phyloP scores from a whole-genome alignment of 805 yeast species.

The Jamesozyma gamospora region DNA sequence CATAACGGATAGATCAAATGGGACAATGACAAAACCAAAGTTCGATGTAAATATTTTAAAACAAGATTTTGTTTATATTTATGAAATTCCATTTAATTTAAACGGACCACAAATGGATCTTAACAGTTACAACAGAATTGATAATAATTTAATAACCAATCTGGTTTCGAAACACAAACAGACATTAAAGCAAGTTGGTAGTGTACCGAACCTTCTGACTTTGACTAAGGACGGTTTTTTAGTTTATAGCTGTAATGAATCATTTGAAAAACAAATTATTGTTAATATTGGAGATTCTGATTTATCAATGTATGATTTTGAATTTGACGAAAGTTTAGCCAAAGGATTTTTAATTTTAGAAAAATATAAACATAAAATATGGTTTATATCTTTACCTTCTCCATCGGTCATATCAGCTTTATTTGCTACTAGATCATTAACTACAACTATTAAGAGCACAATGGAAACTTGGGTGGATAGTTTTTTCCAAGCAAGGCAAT shows the following conservation, averaged over 20 bases:
- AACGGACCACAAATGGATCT: slow-evolving; percentile 22
- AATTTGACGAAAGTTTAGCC: slow-evolving; percentile 49
- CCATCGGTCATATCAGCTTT: neutral
- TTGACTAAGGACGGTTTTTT: slow-evolving; percentile 16
- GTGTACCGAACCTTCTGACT: slow-evolving; percentile 11
- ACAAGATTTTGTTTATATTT: slow-evolving; percentile 20
- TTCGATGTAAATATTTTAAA: slow-evolving; percentile 11
- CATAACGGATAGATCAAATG: no score
- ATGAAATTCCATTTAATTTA: slow-evolving; percentile 19
- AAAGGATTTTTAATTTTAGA: slow-evolving; percentile 60
- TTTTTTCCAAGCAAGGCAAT: slow-evolving; percentile 52
- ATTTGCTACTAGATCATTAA: slow-evolving; percentile 4
- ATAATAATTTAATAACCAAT: slow-evolving; percentile 18
- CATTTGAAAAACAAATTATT: slow-evolving; percentile 6
- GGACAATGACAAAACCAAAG: neutral
- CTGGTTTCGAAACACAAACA: slow-evolving; percentile 13
- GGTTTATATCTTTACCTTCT: slow-evolving; percentile 43
- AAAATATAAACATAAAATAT: slow-evolving; percentile 43
- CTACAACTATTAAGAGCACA: slow-evolving; percentile 35
- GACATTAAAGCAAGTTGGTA: slow-evolving; percentile 5
- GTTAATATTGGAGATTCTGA: slow-evolving; percentile 33
- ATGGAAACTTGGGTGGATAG: slow-evolving; percentile 61
- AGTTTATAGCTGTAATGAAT: slow-evolving; percentile 8
- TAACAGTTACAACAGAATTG: slow-evolving; percentile 16
- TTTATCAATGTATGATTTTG: slow-evolving; percentile 73